Conservation (phyloP, 2,329 filamentous ascomycete species). For the Aschersonia sp. region DNA sequence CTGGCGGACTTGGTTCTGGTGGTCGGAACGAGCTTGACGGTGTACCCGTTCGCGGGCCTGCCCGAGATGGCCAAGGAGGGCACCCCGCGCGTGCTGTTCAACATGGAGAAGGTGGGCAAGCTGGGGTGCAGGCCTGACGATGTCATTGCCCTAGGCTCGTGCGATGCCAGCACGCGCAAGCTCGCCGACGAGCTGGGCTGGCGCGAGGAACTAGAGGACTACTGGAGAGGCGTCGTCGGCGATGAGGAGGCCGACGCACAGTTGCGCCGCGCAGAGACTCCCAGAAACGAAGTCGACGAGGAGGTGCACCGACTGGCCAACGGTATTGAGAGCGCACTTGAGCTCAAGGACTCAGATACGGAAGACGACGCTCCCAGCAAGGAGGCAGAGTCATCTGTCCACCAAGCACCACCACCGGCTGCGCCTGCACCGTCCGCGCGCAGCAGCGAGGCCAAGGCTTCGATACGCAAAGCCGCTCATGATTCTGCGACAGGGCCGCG, state of each 20-base stretch:
- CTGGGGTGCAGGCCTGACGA: conserved; percentile 70
- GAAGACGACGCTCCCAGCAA: background rate
- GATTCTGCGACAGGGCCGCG: too few relatives aligned
- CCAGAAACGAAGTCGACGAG: conserved; percentile 22
- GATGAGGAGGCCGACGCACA: conserved; percentile 40
- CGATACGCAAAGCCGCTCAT: too few relatives aligned
- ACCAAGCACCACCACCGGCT: background rate
- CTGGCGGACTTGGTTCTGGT: conserved; percentile 68
- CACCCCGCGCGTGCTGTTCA: conserved; percentile 72
- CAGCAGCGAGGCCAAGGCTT: too few relatives aligned
- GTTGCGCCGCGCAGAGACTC: conserved; percentile 16
- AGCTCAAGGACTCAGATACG: conserved; percentile 11
- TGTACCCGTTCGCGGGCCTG: conserved; percentile 79
- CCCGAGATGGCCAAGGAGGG: conserved; percentile 47
- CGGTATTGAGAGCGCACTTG: conserved; percentile 18
- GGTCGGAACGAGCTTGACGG: conserved; percentile 76
- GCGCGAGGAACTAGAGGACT: conserved; percentile 63
- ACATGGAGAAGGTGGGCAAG: conserved; percentile 68
- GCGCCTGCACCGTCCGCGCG: background rate
- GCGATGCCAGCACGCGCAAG: conserved; percentile 66
- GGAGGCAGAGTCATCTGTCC: too few relatives aligned
- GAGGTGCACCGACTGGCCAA: conserved; percentile 26
- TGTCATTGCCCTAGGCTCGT: conserved; percentile 69
- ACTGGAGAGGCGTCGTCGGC: conserved; percentile 59
- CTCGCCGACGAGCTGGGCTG: conserved; percentile 74